Base-by-base conservation (phyloP, 2,329 filamentous ascomycete species). In the Fusarium sp. region DNA sequence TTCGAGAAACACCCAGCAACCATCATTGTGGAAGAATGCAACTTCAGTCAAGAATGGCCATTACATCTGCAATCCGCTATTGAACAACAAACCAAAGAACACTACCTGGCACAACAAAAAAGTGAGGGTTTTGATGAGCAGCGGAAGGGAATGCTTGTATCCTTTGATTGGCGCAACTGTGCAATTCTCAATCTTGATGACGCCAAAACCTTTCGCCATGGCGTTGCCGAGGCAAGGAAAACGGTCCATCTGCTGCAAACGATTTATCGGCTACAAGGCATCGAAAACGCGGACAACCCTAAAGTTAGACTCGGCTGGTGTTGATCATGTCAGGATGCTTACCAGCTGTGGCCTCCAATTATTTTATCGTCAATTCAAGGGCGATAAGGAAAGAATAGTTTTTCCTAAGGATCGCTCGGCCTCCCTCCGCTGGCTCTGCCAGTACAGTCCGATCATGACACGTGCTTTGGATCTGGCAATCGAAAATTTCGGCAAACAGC, bases 171-270 rank as follows among this genome's bases (percentile, higher is more conserved):
- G 49, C 49, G 34, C 6, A 53, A 10, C n/a, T 7, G 16, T 11
- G 41, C 9, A 13, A 7, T 30, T 8, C 12, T 53, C n/a, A 16
- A 42, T 8, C 0, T 6, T 18, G 13, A 22, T 4, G 13, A 53
- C 1, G 9, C 16, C 1, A 37, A 37, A 11, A 5, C 3, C 1
- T 37, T 37, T 37, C 32, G 16, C 9, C 1, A 10, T 18, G 1
- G 16, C 2, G 3, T 34, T 0, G 16, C 8, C 1, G 14, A 34
- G 8, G 16, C 16, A 10, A 34, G 32, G 16, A 34, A 34, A 34
- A 32, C 13, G 13, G 7, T 7, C 4, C 30, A 14, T 14, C 12
- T 14, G 30, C 30, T 30, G 29, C 12, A 10, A 34, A 34, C 32
- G 32, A 18, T 34, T 18, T 18, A 34, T 3, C 32, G 16, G 32